Percentiles rank a stretch among this genome's conserved stretches.
These are phyloP conservation scores for Botrytis tulipae DNA, from an alignment of 2,329 filamentous ascomycete species.

Conservation along the genomic window DNA sequence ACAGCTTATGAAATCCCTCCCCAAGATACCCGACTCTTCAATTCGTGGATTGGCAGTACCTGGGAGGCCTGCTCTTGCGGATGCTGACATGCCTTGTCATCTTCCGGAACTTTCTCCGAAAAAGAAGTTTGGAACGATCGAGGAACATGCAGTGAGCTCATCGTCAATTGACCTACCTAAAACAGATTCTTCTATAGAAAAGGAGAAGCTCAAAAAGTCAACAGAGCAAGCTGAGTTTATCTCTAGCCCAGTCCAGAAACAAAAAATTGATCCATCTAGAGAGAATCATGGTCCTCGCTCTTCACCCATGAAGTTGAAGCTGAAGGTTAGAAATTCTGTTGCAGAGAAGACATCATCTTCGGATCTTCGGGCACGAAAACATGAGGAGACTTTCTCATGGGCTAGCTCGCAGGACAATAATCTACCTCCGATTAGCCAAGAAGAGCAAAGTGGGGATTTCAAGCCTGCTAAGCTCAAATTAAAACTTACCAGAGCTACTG, in stretches of 20 bases:
- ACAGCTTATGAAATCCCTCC: conserved; percentile 40
- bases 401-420: conserved; percentile 23
- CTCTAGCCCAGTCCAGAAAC: background rate
- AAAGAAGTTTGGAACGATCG: background rate
- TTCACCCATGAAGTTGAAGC: conserved; percentile 31
- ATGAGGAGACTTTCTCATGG: conserved; percentile 32
- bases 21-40: conserved; percentile 31
- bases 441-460: conserved; percentile 10
- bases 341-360: conserved; percentile 25
- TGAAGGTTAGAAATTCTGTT: conserved; percentile 21
- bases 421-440: conserved; percentile 15
- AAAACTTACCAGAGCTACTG: conserved; percentile 35
- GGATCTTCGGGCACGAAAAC: conserved; percentile 28
- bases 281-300: conserved; percentile 8
- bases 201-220: background rate
- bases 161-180: background rate
- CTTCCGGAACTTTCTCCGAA: conserved; percentile 22
- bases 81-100: conserved; percentile 21
- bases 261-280: background rate
- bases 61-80: background rate
- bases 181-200: background rate
- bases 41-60: conserved; percentile 18
- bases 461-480: conserved; percentile 35
- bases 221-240: background rate
- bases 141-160: background rate